phyloP scores from a whole-genome alignment of 2,329 filamentous ascomycete species.

The Pyricularia pennisetigena region DNA sequence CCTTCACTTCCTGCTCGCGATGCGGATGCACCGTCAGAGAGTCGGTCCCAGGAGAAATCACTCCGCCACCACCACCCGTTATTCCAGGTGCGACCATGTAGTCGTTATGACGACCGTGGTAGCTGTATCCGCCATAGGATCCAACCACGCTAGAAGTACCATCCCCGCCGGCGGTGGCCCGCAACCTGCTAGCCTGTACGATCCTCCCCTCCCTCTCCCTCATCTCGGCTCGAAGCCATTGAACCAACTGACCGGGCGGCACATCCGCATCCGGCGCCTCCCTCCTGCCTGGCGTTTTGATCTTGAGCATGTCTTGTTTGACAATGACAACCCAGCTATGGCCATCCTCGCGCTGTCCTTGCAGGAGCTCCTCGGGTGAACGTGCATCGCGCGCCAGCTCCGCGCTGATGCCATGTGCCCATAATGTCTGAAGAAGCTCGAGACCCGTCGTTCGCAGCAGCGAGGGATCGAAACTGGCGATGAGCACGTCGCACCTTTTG shows the following conservation, averaged over 20 bases:
- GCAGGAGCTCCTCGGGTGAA: constrained; percentile 69
- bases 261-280: constrained; percentile 70
- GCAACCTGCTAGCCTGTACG: constrained; percentile 3
- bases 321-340: constrained; percentile 86
- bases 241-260: constrained; percentile 59
- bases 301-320: constrained; percentile 71
- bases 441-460: constrained; percentile 68
- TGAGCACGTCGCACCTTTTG: constrained; percentile 70
- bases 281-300: constrained; percentile 68
- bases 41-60: not conserved
- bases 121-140: constrained; percentile 9
- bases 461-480: constrained; percentile 75
- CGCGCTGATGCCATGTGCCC: constrained; percentile 75
- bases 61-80: not conserved
- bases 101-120: not conserved
- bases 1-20: constrained; percentile 61
- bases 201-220: constrained; percentile 41
- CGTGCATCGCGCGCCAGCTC: constrained; percentile 76
- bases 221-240: constrained; percentile 72
- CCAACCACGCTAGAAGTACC: not conserved
- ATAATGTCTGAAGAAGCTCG: constrained; percentile 68
- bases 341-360: constrained; percentile 64
- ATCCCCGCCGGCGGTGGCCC: not conserved
- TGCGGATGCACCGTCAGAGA: constrained; percentile 3
- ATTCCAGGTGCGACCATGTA: not conserved